Conservation (phyloP, 139 green algal genomes). For the Microglena sp. region DNA sequence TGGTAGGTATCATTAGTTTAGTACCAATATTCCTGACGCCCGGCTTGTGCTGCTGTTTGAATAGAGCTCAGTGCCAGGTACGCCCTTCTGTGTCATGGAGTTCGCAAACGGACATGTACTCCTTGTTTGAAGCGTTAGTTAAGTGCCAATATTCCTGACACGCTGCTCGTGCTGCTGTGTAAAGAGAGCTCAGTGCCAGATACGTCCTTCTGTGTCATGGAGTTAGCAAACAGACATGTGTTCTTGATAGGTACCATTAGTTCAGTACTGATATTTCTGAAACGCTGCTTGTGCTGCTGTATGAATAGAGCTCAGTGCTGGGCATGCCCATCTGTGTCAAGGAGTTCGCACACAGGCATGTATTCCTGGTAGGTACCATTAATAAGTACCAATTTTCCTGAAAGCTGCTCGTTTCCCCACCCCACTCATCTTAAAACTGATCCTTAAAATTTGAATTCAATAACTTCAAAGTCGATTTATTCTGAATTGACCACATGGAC, state of each 20-base stretch:
- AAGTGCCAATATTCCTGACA: slow-evolving; percentile 61
- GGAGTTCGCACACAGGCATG: slow-evolving; percentile 16
- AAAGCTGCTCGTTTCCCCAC: no score
- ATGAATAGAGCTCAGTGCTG: slow-evolving; percentile 61
- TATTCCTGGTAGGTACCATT: slow-evolving; percentile 4
- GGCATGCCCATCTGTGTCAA: slow-evolving; percentile 90
- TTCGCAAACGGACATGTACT: slow-evolving; percentile 14
- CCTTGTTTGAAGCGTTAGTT: background rate
- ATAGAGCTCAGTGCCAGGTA: slow-evolving; percentile 72
- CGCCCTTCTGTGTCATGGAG: slow-evolving; percentile 80
- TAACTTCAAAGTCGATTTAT: no score
- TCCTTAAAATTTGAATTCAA: no score
- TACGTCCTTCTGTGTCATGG: slow-evolving; percentile 85
- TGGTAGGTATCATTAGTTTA: background rate
- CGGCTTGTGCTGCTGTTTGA: slow-evolving; percentile 61
- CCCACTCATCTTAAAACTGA: no score
- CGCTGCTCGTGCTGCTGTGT: slow-evolving; percentile 63
- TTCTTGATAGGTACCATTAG: slow-evolving; percentile 1
- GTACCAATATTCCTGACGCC: slow-evolving; percentile 66
- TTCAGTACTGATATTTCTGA: slow-evolving; percentile 60
- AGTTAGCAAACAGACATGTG: slow-evolving; percentile 15
- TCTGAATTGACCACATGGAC: no score
- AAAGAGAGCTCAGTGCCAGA: slow-evolving; percentile 66
- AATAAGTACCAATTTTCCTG: no score
- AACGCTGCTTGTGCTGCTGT: slow-evolving; percentile 61